phyloP scores from a whole-genome alignment of 2,329 filamentous ascomycete species.

The Alternaria triticimaculans region DNA sequence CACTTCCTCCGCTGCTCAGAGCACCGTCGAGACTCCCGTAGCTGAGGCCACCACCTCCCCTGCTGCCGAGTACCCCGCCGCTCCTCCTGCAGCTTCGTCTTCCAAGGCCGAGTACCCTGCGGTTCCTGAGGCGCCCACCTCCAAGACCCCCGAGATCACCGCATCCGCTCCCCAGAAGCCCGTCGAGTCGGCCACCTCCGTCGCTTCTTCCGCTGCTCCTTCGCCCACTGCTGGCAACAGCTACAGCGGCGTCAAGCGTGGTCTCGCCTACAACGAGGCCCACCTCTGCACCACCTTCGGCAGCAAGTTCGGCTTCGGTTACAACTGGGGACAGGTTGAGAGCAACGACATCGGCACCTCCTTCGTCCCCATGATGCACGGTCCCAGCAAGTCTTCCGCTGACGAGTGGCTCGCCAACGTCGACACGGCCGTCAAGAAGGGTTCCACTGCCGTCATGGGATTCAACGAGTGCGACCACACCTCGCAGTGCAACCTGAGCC shows the following conservation, averaged over 20 bases:
- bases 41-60: slow-evolving; percentile 8
- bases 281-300: slow-evolving; percentile 61
- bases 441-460: slow-evolving; percentile 46
- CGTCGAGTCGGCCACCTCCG: slow-evolving; percentile 3
- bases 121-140: slow-evolving; percentile 10
- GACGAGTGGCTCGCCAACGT: slow-evolving; percentile 51
- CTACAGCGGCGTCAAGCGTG: slow-evolving; percentile 63
- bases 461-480: slow-evolving; percentile 50
- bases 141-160: slow-evolving; percentile 19
- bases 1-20: neutral
- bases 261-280: slow-evolving; percentile 71
- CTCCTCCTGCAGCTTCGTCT: neutral
- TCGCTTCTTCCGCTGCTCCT: slow-evolving; percentile 24
- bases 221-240: slow-evolving; percentile 28
- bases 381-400: slow-evolving; percentile 25
- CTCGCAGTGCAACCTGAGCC: slow-evolving; percentile 43
- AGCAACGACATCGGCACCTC: slow-evolving; percentile 55
- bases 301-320: slow-evolving; percentile 64
- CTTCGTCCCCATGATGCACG: slow-evolving; percentile 65
- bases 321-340: slow-evolving; percentile 67
- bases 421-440: slow-evolving; percentile 40
- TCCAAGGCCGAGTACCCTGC: slow-evolving; percentile 9
- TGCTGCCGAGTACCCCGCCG: slow-evolving; percentile 14
- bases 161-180: slow-evolving; percentile 17
- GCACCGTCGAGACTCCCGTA: slow-evolving; percentile 1